These are phyloP conservation scores for Nymphaea thermarum DNA, from an alignment of 164 flowering plant genomes.

Conservation along the genomic window DNA sequence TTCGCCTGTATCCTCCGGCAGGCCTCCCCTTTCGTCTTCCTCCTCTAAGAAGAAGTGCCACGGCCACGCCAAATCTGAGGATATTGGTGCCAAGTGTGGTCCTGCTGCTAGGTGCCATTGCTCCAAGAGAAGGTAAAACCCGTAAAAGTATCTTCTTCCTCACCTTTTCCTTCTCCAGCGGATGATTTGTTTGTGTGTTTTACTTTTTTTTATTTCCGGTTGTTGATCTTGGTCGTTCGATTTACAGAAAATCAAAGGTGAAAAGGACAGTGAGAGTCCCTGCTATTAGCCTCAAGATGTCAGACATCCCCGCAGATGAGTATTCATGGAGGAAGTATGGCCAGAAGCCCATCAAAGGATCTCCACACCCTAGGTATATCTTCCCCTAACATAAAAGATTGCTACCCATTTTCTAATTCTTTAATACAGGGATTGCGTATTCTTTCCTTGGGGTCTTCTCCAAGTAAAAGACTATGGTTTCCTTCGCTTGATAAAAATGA, in stretches of 20 bases:
- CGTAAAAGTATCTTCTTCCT: not conserved
- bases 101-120: conserved; percentile 73
- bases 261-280: conserved; percentile 78
- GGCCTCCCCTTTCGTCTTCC: conserved; percentile 42
- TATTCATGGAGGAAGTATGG: conserved; percentile 97
- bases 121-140: conserved; percentile 63
- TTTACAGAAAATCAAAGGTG: conserved; percentile 51
- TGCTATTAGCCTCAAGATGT: conserved; percentile 81
- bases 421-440: not conserved
- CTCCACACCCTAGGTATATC: conserved; percentile 85
- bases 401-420: not conserved
- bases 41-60: conserved; percentile 54
- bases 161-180: too few relatives aligned
- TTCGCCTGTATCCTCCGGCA: conserved; percentile 10
- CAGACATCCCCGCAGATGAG: conserved; percentile 93
- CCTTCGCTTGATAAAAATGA: too few relatives aligned
- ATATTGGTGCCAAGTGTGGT: conserved; percentile 38
- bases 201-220: too few relatives aligned
- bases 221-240: not conserved
- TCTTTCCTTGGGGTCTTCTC: not conserved
- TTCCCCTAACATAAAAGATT: not conserved
- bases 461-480: too few relatives aligned
- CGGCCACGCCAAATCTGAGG: conserved; percentile 37
- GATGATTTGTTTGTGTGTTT: not conserved
- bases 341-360: conserved; percentile 94